phyloP scores from a whole-genome alignment of 1,284 basidiomycete species.

The Phellopilus nigrolimitatus region DNA sequence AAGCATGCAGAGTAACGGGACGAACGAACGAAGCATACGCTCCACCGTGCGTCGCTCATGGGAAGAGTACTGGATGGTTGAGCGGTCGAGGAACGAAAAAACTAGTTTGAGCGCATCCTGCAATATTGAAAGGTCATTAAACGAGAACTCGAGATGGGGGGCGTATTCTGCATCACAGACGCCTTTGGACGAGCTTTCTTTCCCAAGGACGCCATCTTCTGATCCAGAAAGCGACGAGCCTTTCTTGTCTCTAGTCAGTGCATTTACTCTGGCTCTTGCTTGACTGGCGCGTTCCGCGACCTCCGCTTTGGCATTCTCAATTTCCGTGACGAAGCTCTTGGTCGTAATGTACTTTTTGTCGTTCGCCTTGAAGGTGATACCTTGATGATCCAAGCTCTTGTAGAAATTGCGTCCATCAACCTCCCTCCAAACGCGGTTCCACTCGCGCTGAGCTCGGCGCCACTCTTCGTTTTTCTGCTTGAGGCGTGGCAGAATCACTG shows the following conservation, averaged over 20 bases:
- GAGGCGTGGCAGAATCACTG: constrained; percentile 86
- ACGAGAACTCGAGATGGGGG: constrained; percentile 76
- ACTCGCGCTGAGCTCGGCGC: constrained; percentile 91
- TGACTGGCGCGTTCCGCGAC: constrained; percentile 49
- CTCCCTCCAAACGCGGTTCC: constrained; percentile 97
- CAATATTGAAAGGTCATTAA: constrained; percentile 78
- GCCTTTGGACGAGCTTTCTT: constrained; percentile 24
- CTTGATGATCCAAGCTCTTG: constrained; percentile 96
- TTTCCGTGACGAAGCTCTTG: constrained; percentile 86
- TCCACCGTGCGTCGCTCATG: constrained; percentile 84
- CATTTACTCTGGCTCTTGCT: constrained; percentile 6
- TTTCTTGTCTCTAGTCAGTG: constrained; percentile 28
- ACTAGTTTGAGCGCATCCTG: constrained; percentile 89
- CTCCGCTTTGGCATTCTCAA: constrained; percentile 74
- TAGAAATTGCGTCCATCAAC: constrained; percentile 97
- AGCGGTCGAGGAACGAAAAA: constrained; percentile 87
- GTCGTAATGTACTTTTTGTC: constrained; percentile 96
- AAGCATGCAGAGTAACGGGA: constrained; percentile 80
- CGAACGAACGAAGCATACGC: constrained; percentile 79
- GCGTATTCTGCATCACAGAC: constrained; percentile 39
- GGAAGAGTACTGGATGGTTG: constrained; percentile 66
- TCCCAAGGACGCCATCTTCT: constrained; percentile 30
- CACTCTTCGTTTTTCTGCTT: constrained; percentile 98
- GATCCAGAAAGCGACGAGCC: constrained; percentile 15
- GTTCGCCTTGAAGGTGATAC: constrained; percentile 89